Percentiles rank a stretch among this genome's conserved stretches.
These are phyloP conservation scores for Dictyostelium firmibasis DNA, from an alignment of 78 protist species.

Conservation along the genomic window DNA sequence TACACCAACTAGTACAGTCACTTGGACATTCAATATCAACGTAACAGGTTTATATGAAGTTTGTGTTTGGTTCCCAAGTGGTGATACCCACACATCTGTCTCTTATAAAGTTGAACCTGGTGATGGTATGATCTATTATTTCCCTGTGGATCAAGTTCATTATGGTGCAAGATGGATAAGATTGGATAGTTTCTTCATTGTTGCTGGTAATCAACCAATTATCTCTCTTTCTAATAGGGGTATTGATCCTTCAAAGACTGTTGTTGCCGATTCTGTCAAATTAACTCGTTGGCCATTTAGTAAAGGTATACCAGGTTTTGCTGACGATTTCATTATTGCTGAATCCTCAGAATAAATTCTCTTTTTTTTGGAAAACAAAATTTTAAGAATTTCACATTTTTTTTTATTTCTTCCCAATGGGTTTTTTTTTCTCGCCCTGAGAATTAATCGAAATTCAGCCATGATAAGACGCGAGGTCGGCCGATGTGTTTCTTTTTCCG, in stretches of 20 bases:
- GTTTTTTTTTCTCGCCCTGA: too few species aligned
- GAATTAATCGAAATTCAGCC: too few species aligned
- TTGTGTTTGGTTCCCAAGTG: constrained; percentile 68
- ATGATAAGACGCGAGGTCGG: too few species aligned
- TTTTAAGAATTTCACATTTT: background rate
- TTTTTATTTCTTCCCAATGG: background rate
- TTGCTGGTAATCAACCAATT: constrained; percentile 19
- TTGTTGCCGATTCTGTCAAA: constrained; percentile 61
- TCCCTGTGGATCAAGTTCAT: constrained; percentile 22
- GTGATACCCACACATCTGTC: background rate
- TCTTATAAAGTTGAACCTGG: constrained; percentile 4
- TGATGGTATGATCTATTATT: background rate
- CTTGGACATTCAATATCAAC: constrained; percentile 7
- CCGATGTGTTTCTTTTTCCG: too few species aligned
- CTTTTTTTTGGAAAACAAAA: too few species aligned
- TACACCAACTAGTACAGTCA: background rate
- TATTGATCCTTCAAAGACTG: background rate
- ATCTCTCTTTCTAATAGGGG: background rate
- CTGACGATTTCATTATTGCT: background rate
- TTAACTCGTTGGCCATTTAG: constrained; percentile 50
- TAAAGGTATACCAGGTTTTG: constrained; percentile 54
- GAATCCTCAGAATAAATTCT: background rate
- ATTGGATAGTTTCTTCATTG: constrained; percentile 35
- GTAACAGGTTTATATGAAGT: constrained; percentile 61
- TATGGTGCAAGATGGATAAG: constrained; percentile 78